phyloP scores from a whole-genome alignment of 495 filamentous ascomycete genomes.

The Annulohypoxylon nitens region DNA sequence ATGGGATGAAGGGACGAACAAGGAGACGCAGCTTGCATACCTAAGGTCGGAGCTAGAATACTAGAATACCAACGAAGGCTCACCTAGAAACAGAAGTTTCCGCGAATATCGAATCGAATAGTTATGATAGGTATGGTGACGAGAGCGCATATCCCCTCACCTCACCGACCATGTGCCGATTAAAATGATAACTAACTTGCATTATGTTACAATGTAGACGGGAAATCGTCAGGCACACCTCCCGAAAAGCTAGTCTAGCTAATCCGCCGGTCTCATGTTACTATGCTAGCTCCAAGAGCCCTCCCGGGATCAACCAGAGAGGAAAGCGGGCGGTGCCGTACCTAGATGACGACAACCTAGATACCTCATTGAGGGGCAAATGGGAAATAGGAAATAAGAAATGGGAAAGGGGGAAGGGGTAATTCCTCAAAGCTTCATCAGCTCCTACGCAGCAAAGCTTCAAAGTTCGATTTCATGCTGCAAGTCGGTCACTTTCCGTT shows the following conservation, averaged over 20 bases:
- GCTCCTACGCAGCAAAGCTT: slow-evolving; percentile 6
- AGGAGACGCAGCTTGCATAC: slow-evolving; percentile 30
- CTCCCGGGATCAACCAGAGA: slow-evolving; percentile 34
- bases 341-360: slow-evolving; percentile 25
- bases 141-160: slow-evolving; percentile 10
- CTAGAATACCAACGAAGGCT: slow-evolving; percentile 35
- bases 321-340: slow-evolving; percentile 44
- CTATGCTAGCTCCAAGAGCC: slow-evolving; percentile 19
- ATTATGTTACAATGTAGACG: slow-evolving; percentile 38
- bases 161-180: slow-evolving; percentile 41
- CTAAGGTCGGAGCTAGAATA: slow-evolving; percentile 19
- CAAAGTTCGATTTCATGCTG: slow-evolving; percentile 23
- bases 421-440: slow-evolving; percentile 24
- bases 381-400: neutral
- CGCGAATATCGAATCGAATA: neutral
- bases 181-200: slow-evolving; percentile 31
- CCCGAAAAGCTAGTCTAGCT: slow-evolving; percentile 40
- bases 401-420: neutral
- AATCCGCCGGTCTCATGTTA: slow-evolving; percentile 11
- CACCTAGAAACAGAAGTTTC: slow-evolving; percentile 20
- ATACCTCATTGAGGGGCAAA: slow-evolving; percentile 13
- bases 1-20: slow-evolving; percentile 35
- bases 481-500: slow-evolving; percentile 20
- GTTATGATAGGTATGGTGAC: neutral
- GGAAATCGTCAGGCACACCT: slow-evolving; percentile 48